A percentile compares a stretch with the other conserved stretches of the same genome.
Evolutionary conservation across 2,329 filamentous ascomycete species (phyloP).

Genomic region (Colletotrichum agaves): DNA sequence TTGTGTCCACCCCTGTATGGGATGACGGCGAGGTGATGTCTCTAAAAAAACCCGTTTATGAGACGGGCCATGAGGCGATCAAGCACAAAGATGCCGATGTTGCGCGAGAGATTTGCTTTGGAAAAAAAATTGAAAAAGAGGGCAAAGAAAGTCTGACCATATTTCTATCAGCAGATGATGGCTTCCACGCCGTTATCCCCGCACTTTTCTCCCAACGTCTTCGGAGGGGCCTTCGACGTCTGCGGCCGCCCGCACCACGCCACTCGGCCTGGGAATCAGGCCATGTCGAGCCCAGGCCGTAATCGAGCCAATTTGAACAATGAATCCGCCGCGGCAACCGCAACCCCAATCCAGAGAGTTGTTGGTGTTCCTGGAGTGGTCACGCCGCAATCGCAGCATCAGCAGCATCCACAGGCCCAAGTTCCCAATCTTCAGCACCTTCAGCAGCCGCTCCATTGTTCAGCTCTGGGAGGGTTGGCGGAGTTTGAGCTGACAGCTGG

Average conservation of each 20-base stretch:
- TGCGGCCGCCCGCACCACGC: slow-evolving; percentile 33
- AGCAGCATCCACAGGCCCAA: slow-evolving; percentile 17
- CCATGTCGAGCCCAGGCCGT: slow-evolving; percentile 26
- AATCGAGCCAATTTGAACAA: slow-evolving; percentile 16
- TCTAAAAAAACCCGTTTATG: slow-evolving; percentile 7
- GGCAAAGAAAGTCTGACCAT: slow-evolving; percentile 31
- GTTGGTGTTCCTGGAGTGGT: slow-evolving; percentile 13
- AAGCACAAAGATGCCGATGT: neutral
- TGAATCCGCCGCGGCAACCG: slow-evolving; percentile 1
- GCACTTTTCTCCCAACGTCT: slow-evolving; percentile 26
- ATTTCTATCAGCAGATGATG: slow-evolving; percentile 37
- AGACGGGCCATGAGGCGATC: slow-evolving; percentile 7
- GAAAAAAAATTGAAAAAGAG: neutral
- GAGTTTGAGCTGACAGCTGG: slow-evolving; percentile 17
- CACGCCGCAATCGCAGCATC: slow-evolving; percentile 12
- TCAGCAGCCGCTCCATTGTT: slow-evolving; percentile 15
- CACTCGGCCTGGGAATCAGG: slow-evolving; percentile 32
- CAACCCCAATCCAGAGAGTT: neutral
- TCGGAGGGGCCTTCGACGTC: slow-evolving; percentile 30
- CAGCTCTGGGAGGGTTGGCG: slow-evolving; percentile 20
- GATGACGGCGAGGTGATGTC: slow-evolving; percentile 17
- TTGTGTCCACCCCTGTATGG: slow-evolving; percentile 10
- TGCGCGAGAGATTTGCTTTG: neutral
- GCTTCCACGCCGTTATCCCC: slow-evolving; percentile 32
- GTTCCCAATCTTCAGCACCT: neutral